A percentile compares a stretch with the other conserved stretches of the same genome.
phyloP scores from a whole-genome alignment of 345 rosid species.

The Crucihimalaya himalaica region DNA sequence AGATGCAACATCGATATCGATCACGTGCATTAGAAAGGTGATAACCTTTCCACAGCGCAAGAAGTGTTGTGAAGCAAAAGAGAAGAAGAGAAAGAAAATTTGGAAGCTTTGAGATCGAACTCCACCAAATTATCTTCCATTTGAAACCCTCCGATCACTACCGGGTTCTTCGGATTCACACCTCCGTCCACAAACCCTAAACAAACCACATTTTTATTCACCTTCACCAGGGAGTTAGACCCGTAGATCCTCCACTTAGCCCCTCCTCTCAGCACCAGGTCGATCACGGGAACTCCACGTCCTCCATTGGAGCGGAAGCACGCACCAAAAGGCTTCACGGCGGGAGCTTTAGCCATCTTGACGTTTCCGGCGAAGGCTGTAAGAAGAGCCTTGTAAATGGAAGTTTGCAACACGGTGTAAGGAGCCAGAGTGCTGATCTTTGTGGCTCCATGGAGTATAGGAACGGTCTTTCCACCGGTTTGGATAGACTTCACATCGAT shows the following conservation, averaged over 20 bases:
- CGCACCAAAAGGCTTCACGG: conserved; percentile 35
- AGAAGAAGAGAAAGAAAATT: conserved; percentile 31
- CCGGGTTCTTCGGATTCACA: background rate
- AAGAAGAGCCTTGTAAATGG: conserved; percentile 39
- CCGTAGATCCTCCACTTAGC: conserved; percentile 46
- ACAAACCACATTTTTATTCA: conserved; percentile 36
- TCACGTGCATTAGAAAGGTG: background rate
- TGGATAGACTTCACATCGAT: conserved; percentile 37
- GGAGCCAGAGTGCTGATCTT: conserved; percentile 38
- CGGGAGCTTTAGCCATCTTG: conserved; percentile 20
- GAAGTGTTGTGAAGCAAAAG: conserved; percentile 29
- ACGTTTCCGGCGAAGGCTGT: background rate
- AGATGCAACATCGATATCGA: background rate
- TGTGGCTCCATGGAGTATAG: conserved; percentile 21
- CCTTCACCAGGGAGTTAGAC: conserved; percentile 42
- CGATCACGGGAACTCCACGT: conserved; percentile 34
- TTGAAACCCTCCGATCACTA: conserved; percentile 32
- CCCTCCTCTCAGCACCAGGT: conserved; percentile 26
- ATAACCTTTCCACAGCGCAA: background rate
- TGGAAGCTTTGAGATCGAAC: conserved; percentile 35
- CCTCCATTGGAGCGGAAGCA: conserved; percentile 34
- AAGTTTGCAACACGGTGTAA: conserved; percentile 34
- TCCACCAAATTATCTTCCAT: conserved; percentile 37
- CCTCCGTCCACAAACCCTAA: conserved; percentile 51
- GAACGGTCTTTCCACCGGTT: conserved; percentile 16